Percentiles rank a stretch among this genome's conserved stretches.
Conservation (phyloP, 306 rosid species). For the Lablab purpureus region DNA sequence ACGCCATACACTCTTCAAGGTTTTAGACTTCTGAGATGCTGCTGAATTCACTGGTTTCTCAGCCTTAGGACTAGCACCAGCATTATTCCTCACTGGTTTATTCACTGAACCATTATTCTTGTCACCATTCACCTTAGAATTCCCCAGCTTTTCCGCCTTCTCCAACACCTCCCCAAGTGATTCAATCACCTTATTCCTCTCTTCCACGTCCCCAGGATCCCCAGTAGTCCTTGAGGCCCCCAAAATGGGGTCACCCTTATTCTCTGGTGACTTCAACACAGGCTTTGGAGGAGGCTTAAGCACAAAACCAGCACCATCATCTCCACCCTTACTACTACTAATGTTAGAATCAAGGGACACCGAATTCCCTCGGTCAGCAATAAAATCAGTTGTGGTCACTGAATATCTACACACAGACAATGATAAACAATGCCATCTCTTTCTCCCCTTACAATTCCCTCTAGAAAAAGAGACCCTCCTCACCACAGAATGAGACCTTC, state of each 20-base stretch:
- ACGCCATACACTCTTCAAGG: conserved; percentile 94
- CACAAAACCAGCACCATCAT: conserved; percentile 60
- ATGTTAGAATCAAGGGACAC: conserved; percentile 79
- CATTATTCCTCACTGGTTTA: conserved; percentile 53
- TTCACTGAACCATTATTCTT: conserved; percentile 57
- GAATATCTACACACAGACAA: conserved; percentile 92
- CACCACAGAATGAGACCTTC: conserved; percentile 64
- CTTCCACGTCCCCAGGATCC: conserved; percentile 57
- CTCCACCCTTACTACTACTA: conserved; percentile 60
- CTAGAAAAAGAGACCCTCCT: conserved; percentile 76
- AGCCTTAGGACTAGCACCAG: conserved; percentile 45
- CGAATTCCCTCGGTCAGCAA: conserved; percentile 82
- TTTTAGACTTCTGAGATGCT: conserved; percentile 61
- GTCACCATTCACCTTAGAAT: conserved; percentile 51
- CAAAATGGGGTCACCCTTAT: conserved; percentile 53
- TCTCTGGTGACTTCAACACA: conserved; percentile 62
- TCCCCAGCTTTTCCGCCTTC: conserved; percentile 88
- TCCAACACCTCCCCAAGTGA: conserved; percentile 97
- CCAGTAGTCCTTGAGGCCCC: conserved; percentile 50
- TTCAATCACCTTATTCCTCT: conserved; percentile 80
- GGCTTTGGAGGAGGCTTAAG: conserved; percentile 94
- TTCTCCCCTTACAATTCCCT: conserved; percentile 58
- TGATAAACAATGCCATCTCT: conserved; percentile 80
- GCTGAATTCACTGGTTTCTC: conserved; percentile 40
- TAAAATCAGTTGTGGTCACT: conserved; percentile 77